Percentiles rank a stretch among this genome's conserved stretches.
These are phyloP conservation scores for Cymbopogon flexuosus DNA, from an alignment of 202 grass and related monocot species.

Conservation along the genomic window DNA sequence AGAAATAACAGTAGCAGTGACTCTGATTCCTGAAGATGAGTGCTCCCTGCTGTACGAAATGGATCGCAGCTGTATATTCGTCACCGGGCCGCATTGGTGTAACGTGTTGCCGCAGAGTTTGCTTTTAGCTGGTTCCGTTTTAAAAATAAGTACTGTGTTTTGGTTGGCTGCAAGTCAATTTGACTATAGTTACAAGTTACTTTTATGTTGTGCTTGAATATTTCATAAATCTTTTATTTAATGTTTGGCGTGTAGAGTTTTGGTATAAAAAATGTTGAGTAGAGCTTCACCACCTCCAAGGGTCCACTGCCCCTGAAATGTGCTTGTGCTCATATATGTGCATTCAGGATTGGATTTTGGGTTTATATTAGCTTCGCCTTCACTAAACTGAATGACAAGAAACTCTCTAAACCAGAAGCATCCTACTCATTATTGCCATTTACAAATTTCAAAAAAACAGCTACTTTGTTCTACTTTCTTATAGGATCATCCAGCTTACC, in stretches of 20 bases:
- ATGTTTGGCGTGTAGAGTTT: not conserved
- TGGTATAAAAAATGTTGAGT: too few relatives aligned
- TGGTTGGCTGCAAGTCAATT: not conserved
- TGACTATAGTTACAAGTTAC: not conserved
- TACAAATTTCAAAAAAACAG: too few relatives aligned
- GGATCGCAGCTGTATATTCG: not conserved
- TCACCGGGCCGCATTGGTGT: not conserved
- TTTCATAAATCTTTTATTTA: not conserved
- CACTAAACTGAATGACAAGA: too few relatives aligned
- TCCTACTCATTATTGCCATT: too few relatives aligned
- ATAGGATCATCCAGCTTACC: too few relatives aligned
- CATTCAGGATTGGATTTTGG: too few relatives aligned
- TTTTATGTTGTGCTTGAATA: not conserved
- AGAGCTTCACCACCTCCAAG: too few relatives aligned
- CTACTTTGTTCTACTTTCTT: too few relatives aligned
- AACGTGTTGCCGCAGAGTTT: not conserved
- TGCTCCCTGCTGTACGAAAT: constrained; percentile 10
- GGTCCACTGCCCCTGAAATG: too few relatives aligned
- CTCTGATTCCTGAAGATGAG: not conserved
- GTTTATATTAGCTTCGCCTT: too few relatives aligned
- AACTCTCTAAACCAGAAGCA: too few relatives aligned
- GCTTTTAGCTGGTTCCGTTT: not conserved
- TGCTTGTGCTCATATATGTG: too few relatives aligned
- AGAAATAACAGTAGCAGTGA: not conserved
- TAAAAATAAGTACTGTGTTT: not conserved